Evolutionary conservation across 1,284 basidiomycete genomes (phyloP), one percentile per base, ranked within the genome.

Genomic region (Irpex lacteus): DNA sequence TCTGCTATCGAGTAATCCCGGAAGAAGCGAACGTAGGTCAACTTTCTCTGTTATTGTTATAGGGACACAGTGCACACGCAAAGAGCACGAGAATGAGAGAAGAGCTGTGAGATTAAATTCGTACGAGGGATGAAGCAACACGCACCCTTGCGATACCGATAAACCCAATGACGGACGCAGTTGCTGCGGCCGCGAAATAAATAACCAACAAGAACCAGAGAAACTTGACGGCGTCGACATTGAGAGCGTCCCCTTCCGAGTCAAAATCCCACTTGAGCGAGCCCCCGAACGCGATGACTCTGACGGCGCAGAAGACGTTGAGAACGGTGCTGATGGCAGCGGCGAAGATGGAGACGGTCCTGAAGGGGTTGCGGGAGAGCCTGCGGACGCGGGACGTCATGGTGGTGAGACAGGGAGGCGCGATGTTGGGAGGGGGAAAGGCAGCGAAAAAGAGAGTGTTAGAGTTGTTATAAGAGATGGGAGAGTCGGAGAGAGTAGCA

Each of bases 1-100:
- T 92, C 90, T 60, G 86, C 90, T 67, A 91, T 85, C 59, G 88
- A 86, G 67, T 88, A 91, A 75, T 91, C 89, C 68, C 90, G 82
- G 74, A 85, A 86, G 67, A 87, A 83, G 63, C 87, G 85, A 54
- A 89, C 79, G 63, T 83, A 82, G 7, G 81, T 75, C 4, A 84
- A 78, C 62, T 81, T 80, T 68, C 78, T 80, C 88, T 90, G 70
- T 15, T 18, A 44, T 54, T 58, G 56, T 58, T 18, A 2, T 4
- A 26, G 4, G 26, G 26, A 26, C 26, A 26, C 19, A 32, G 8
- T 5, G 34, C 11, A 47, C 37, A 13, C 13, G 34, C 18, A 26
- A 40, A 67, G 60, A n/a, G 36, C 40, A 15, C 15, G 9, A 62
- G 32, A 32, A 3, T 26, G 60, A 50, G 38, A 62, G 65, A 59